These are phyloP conservation scores for Kluyveromyces marxianus DNA, from an alignment of 1,139 yeast genomes.

Conservation along the genomic window DNA sequence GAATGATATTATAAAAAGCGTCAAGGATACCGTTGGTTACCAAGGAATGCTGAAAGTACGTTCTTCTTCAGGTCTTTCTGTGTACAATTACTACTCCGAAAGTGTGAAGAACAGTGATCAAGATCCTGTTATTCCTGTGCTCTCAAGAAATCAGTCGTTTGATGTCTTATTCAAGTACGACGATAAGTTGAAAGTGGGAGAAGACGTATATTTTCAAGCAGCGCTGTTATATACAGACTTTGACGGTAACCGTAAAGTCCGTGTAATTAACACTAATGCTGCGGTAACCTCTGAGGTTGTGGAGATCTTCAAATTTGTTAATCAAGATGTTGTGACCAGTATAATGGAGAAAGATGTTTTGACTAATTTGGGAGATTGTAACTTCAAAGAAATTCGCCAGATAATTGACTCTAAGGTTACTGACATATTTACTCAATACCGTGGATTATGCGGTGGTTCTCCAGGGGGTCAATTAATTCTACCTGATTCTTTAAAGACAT, in stretches of 20 bases:
- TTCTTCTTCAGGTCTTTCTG: conserved; percentile 83
- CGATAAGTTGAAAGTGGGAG: conserved; percentile 60
- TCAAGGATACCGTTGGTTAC: conserved; percentile 50
- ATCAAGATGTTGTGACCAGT: conserved; percentile 69
- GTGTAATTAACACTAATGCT: conserved; percentile 76
- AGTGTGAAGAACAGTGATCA: conserved; percentile 26
- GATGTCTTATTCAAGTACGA: conserved; percentile 73
- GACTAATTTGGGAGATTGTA: conserved; percentile 50
- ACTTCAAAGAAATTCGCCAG: conserved; percentile 56
- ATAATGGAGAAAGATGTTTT: conserved; percentile 69
- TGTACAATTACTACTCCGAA: conserved; percentile 67
- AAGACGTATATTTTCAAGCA: conserved; percentile 86
- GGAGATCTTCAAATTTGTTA: conserved; percentile 75
- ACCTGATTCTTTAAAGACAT: conserved; percentile 72
- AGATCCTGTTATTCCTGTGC: conserved; percentile 67
- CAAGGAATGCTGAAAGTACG: conserved; percentile 82
- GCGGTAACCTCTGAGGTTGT: conserved; percentile 70
- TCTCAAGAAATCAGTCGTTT: conserved; percentile 58
- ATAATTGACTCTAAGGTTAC: conserved; percentile 58
- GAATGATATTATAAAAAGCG: conserved; percentile 47
- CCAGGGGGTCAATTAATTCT: conserved; percentile 60
- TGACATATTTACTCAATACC: conserved; percentile 70
- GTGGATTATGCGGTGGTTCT: conserved; percentile 44
- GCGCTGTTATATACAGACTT: conserved; percentile 79
- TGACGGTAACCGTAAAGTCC: conserved; percentile 69